These are phyloP conservation scores for Boletus rufocinnamomeus DNA, from an alignment of 768 basidiomycete species.

Conservation along the genomic window DNA sequence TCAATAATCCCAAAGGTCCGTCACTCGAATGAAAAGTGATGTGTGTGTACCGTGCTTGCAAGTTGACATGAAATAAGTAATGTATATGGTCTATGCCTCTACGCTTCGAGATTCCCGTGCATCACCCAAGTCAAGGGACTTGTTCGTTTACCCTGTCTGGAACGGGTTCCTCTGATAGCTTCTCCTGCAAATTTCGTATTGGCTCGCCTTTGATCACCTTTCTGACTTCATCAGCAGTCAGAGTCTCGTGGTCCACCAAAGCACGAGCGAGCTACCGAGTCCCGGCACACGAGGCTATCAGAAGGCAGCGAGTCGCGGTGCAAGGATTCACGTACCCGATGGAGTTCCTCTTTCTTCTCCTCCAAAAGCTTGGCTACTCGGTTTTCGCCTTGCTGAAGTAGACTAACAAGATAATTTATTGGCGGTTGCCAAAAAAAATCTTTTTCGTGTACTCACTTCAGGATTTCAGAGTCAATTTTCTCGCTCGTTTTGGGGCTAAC, in stretches of 20 bases:
- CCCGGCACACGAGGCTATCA: neutral
- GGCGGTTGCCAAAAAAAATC: too few species aligned
- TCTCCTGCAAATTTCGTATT: constrained; percentile 69
- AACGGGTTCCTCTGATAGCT: constrained; percentile 44
- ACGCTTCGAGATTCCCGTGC: neutral
- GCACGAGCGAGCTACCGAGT: constrained; percentile 78
- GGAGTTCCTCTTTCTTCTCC: constrained; percentile 70
- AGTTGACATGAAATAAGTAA: neutral
- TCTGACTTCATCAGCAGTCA: constrained; percentile 82
- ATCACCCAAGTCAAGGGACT: neutral
- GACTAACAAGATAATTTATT: constrained; percentile 29
- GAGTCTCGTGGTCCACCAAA: constrained; percentile 92
- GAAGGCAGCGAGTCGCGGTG: neutral
- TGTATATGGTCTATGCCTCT: neutral
- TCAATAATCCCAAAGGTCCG: too few species aligned
- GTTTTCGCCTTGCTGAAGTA: constrained; percentile 70
- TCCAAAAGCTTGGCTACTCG: constrained; percentile 67
- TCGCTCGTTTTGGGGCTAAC: constrained; percentile 77
- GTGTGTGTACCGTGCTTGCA: too few species aligned
- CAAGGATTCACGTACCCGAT: constrained; percentile 51
- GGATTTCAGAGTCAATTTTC: constrained; percentile 87
- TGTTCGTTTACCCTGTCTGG: neutral
- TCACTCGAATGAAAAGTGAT: too few species aligned
- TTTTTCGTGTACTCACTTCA: constrained; percentile 52
- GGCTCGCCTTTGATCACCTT: constrained; percentile 83